A percentile compares a stretch with the other conserved stretches of the same genome.
phyloP scores from a whole-genome alignment of 371 early-diverging fungal genomes.

The Capniomyces stellatus region DNA sequence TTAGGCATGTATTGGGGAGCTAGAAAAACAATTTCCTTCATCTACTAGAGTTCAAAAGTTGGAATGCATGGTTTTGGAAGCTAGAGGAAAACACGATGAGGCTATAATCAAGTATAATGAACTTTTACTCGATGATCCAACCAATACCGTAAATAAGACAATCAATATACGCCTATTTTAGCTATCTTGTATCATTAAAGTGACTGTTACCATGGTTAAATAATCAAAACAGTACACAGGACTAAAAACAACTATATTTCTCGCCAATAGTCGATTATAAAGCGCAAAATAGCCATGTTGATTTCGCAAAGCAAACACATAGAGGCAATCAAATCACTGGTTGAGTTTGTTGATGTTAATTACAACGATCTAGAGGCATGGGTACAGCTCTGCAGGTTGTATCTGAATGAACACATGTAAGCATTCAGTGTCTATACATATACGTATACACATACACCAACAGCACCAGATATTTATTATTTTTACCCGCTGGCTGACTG shows the following conservation, averaged over 20 bases:
- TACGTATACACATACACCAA: background rate
- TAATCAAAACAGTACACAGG: background rate
- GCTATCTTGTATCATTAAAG: background rate
- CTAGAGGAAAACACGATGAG: background rate
- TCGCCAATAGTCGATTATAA: conserved; percentile 32
- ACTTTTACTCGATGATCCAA: conserved; percentile 10
- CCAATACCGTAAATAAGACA: conserved; percentile 7
- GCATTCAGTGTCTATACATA: conserved; percentile 4
- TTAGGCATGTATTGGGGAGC: conserved; percentile 15
- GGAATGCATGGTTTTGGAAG: conserved; percentile 29
- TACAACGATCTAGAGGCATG: conserved; percentile 74
- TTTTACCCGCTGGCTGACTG: too few relatives aligned
- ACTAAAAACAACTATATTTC: background rate
- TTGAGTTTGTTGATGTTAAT: conserved; percentile 56
- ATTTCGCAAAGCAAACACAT: conserved; percentile 36
- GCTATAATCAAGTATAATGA: conserved; percentile 2
- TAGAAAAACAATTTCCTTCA: conserved; percentile 52
- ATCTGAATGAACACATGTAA: conserved; percentile 43
- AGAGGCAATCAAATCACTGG: conserved; percentile 59
- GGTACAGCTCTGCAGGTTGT: conserved; percentile 58
- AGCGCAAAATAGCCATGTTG: conserved; percentile 55
- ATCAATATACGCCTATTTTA: background rate
- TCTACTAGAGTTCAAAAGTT: conserved; percentile 46
- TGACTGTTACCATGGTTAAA: background rate
- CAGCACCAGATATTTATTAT: background rate